A percentile compares a stretch with the other conserved stretches of the same genome.
These are phyloP conservation scores for Pharus latifolius DNA, from an alignment of 176 grass and related monocot species.

Conservation along the genomic window DNA sequence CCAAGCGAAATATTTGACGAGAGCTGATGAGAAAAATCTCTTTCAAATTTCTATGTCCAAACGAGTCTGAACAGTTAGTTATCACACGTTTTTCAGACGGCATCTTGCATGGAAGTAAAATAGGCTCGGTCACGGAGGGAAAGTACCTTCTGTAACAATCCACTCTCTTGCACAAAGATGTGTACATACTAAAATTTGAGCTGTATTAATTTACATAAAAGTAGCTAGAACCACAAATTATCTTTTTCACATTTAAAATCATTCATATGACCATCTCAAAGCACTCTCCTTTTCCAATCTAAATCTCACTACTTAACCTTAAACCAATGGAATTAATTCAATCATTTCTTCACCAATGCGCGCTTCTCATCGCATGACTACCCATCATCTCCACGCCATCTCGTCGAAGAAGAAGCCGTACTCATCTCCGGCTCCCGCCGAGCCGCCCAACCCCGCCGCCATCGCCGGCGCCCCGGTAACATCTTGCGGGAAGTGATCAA, in stretches of 20 bases:
- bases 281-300: background rate
- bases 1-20: too few relatives aligned
- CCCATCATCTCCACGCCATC: constrained; percentile 26
- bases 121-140: background rate
- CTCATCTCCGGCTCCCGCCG: constrained; percentile 10
- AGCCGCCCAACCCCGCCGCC: constrained; percentile 25
- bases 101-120: background rate
- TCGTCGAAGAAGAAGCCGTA: constrained; percentile 36
- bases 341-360: constrained; percentile 6
- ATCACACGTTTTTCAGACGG: background rate
- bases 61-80: too few relatives aligned
- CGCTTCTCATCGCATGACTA: background rate
- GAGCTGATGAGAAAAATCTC: too few relatives aligned
- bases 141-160: background rate
- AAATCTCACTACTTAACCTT: constrained; percentile 13
- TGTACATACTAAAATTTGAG: background rate
- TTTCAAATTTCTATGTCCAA: too few relatives aligned
- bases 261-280: background rate
- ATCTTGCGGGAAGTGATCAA: constrained; percentile 24
- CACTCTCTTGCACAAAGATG: background rate
- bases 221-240: background rate
- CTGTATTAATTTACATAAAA: background rate
- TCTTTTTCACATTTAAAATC: background rate
- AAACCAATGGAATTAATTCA: constrained; percentile 34
- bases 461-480: constrained; percentile 16